These are phyloP conservation scores for Melastoma candidum DNA, from an alignment of 441 rosid genomes.

Conservation along the genomic window DNA sequence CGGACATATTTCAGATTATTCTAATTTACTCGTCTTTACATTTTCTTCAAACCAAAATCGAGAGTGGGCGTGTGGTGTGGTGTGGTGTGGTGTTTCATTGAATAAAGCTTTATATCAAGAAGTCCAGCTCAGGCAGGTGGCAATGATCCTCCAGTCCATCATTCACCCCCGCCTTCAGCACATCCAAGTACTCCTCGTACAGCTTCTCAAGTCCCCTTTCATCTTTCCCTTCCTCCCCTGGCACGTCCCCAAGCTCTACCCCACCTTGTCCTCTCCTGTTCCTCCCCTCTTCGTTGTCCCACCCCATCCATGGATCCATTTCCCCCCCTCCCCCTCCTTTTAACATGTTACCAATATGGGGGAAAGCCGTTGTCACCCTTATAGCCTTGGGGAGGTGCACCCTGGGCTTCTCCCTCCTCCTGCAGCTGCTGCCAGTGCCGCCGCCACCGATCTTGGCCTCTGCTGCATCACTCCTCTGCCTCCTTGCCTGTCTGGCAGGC, in stretches of 20 bases:
- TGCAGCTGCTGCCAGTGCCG: not conserved
- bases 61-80: too few relatives aligned
- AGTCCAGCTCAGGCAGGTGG: constrained; percentile 13
- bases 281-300: too few relatives aligned
- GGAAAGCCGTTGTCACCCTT: constrained; percentile 18
- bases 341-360: not conserved
- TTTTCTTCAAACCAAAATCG: too few relatives aligned
- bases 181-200: constrained; percentile 38
- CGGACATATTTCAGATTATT: too few relatives aligned
- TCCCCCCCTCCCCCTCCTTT: too few relatives aligned
- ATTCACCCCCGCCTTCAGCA: constrained; percentile 20
- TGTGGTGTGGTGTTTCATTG: too few relatives aligned
- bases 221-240: constrained; percentile 5
- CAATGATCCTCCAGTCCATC: constrained; percentile 15
- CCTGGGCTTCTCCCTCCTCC: constrained; percentile 18
- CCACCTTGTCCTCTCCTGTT: not conserved
- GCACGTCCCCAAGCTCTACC: constrained; percentile 18
- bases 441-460: not conserved
- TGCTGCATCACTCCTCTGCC: constrained; percentile 1
- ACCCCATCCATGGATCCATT: too few relatives aligned
- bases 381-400: constrained; percentile 40
- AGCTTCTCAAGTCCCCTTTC: constrained; percentile 23
- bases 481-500: not conserved
- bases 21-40: too few relatives aligned
- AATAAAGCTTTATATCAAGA: constrained; percentile 7